Base-by-base conservation (phyloP, 768 basidiomycete genomes). In the Chlorophyllum brunneum region DNA sequence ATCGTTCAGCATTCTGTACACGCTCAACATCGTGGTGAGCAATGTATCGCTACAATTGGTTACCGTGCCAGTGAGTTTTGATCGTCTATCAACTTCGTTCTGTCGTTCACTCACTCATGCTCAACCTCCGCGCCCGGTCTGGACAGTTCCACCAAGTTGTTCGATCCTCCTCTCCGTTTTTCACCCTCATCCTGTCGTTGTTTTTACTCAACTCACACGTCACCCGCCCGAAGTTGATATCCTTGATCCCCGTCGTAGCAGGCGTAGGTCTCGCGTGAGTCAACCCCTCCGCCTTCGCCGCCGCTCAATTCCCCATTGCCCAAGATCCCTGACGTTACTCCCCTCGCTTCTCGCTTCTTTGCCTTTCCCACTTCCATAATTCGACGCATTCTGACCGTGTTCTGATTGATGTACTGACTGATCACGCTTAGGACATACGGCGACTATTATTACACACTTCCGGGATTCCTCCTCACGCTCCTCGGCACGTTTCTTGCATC, bases 81-180 rank as follows among this genome's bases (percentile, higher is more conserved):
- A 23, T 45, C 11, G 22, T 52, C 47, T 44, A 26, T 39, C 15
- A 34, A 20, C 16, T 36, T 23, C 39, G 44, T 23, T 5, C 11
- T 24, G n/a, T 23, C 26, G 10, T 11, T 24, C 31, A 24, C 6
- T 1, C 15, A 22, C 15, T 16, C 18, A 16, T n/a, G 29, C 30
- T 49, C 40, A 18, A 5, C 22, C 33, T 27, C 24, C 40, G 7
- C 30, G n/a, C 8, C 36, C 36, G 18, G 31, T 13, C 26, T 37
- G 26, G 20, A 23, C 55, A 97, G 93, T 97, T 99, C 63, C 97
- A 98, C 66, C 95, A 98, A 75, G 92, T 98, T 50, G 85, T 98
- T 31, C 88, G 97, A 24, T 91, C 94, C 4, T 81, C 89, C 16
- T 88, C 95, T 0, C 95, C 97, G 0, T 78, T 98, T 45, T 98